Evolutionary conservation across 2,329 filamentous ascomycete species (phyloP), one percentile per base, ranked within the genome.

Genomic region (Trichothecium roseum): DNA sequence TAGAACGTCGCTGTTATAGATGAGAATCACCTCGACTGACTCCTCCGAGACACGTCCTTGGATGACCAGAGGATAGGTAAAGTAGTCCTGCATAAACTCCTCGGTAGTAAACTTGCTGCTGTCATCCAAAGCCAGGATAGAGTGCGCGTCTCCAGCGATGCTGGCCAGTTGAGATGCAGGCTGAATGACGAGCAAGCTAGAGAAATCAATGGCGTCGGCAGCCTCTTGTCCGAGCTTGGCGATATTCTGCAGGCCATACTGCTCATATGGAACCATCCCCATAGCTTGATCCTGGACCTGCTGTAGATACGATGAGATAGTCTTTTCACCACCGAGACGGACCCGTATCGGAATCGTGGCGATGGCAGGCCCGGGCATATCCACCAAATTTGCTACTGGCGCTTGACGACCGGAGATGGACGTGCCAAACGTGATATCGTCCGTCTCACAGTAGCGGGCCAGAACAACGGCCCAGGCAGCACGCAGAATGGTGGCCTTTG

Each of bases 31-130:
- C 3, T 30, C 18, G 15, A 39, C n/a, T 16, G 34, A 9, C 18
- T 29, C 17, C 5, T 38, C 36, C n/a, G 15, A 26, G 3, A 37
- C 14, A 10, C 12, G 10, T 9, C 31, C 30, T 18, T 43, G 35
- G 9, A 41, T 22, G 7, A 43, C 37, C 6, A 43, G 37, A 3
- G 41, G 39, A 26, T 41, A 43, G 32, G 27, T 38, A 18, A 41
- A 40, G 14, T 40, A 42, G 8, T 34, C 36, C 3, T 34, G 15
- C 20, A 39, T 16, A 18, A 18, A 18, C n/a, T 33, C 31, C 16
- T 28, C 27, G 9, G 14, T 47, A 31, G 67, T 62, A 35, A 65
- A 51, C 3, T 54, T 39, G 38, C 13, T 39, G 38, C 13, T 10
- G 20, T 24, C 20, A 10, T 24, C 20, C 6, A 24, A 10, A 10